Evolutionary conservation across 2,329 filamentous ascomycete species (phyloP).

Genomic region (Gaeumannomyces tritici): DNA sequence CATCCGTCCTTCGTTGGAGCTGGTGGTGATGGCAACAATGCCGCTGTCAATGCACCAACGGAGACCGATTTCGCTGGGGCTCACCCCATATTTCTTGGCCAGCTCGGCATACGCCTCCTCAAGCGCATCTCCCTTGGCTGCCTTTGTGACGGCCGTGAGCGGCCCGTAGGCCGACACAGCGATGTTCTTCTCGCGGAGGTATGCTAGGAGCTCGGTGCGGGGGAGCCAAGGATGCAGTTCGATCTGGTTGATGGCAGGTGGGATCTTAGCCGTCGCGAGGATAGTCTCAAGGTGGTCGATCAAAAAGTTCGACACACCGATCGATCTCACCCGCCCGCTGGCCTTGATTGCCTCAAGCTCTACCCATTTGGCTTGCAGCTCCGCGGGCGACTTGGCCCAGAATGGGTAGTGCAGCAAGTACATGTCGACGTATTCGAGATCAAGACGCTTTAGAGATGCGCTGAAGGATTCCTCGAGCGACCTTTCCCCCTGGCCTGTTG

Average conservation of each 20-base stretch:
- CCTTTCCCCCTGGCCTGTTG: slow-evolving; percentile 8
- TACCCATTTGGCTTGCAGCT: slow-evolving; percentile 51
- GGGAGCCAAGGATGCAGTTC: slow-evolving; percentile 72
- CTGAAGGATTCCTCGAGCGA: slow-evolving; percentile 41
- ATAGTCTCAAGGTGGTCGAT: slow-evolving; percentile 44
- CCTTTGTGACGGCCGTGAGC: slow-evolving; percentile 40
- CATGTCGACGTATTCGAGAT: slow-evolving; percentile 61
- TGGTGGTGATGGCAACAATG: slow-evolving; percentile 50
- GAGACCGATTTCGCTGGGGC: slow-evolving; percentile 44
- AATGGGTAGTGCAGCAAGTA: slow-evolving; percentile 56
- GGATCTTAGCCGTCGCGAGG: slow-evolving; percentile 47
- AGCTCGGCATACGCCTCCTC: slow-evolving; percentile 33
- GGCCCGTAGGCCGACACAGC: slow-evolving; percentile 46
- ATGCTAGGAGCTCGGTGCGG: slow-evolving; percentile 49
- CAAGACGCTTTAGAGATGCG: slow-evolving; percentile 53
- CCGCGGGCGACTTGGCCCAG: slow-evolving; percentile 34
- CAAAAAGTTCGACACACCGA: slow-evolving; percentile 71
- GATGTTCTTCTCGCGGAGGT: slow-evolving; percentile 47
- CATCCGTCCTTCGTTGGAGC: slow-evolving; percentile 46
- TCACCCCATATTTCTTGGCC: slow-evolving; percentile 49
- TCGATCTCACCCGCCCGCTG: slow-evolving; percentile 55
- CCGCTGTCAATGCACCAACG: slow-evolving; percentile 53
- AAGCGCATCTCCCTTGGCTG: slow-evolving; percentile 35
- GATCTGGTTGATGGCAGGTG: slow-evolving; percentile 69
- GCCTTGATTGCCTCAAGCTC: slow-evolving; percentile 57